Base-by-base conservation (phyloP, 2,329 filamentous ascomycete species). In the Ustulina deusta region DNA sequence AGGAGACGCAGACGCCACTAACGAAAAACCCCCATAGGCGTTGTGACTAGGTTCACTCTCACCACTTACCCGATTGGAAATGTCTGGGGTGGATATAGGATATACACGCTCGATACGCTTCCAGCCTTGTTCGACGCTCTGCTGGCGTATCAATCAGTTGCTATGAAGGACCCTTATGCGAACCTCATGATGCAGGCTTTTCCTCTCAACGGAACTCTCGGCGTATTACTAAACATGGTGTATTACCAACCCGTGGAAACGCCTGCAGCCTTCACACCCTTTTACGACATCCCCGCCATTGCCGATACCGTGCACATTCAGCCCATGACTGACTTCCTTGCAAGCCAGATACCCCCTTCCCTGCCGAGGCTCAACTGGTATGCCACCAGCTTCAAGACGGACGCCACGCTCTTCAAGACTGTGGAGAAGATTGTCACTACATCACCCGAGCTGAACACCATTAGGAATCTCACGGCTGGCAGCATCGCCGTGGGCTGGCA, bases 401-500 rank as follows among this genome's bases (percentile, higher is more conserved):
- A 72, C 56, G 69, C 71, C 56, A 65, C 70, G 15, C 65, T 74
- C 25, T 75, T 75, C 70, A 52, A 64, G 48, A 57, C 65, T 13
- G 66, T 77, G 29, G 67, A 65, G 46, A 46, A 71, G 27, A 72
- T 76, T 55, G 59, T 78, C 40, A 71, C 68, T 17, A 69, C 72
- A 15, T 70, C 74, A 13, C 71, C 75, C 11, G 74, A 76, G 61
- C 44, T 78, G 22, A 66, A 71, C 6, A 40, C 69, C 40, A 70
- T 77, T 40, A 59, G 67, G 62, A 71, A 69, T 44, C 63, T 76
- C 25, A 73, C 70, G 36, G 72, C 71, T 34, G 76, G 73, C 44
- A 75, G 75, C 34, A 60, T 78, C 27, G 76, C 74, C 27, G 74
- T 79, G 40, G 74, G 74, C 49, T 73, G 73, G 68, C 77, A 79